Base-by-base conservation (phyloP, 2,329 filamentous ascomycete genomes). In the Neopestalotiopsis sp. region DNA sequence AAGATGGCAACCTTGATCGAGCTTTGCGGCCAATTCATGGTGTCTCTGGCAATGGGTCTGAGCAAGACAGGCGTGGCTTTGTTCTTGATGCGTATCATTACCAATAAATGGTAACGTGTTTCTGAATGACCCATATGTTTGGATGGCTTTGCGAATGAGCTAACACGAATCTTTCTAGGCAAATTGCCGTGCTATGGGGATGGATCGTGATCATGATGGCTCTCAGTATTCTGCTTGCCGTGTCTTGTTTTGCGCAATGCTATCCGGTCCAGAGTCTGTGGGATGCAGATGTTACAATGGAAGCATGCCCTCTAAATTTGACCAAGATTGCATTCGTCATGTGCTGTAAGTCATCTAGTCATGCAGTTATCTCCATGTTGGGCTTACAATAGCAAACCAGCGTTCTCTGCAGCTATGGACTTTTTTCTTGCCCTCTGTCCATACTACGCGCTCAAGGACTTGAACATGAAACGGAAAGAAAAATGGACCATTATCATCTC, bases 391-490 rank as follows among this genome's bases (percentile, higher is more conserved):
- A 5, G 30, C 3, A 4, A 28, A 28, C 13, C 12, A 73, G 71
- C 71, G 57, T 73, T 68, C 69, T 70, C 70, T 4, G 71, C 70
- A 4, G 70, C 71, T 20, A 73, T 71, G 68, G 71, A 73, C 61
- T 73, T 73, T 61, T 73, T 73, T 61, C 42, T 73, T 5, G 71
- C 71, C 13, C 66, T 66, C 38, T 73, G 70, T 42, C 70, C 71
- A 24, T 73, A 70, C 66, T 57, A 65, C 14, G 68, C 72, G 9
- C 68, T 73, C 12, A 70, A 69, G 68, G 69, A 71, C 14, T 32
- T 73, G 20, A 73, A 73, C n/a, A 73, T 73, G 69, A 67, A 66
- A 17, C 70, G 56, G 45, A 69, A 68, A 38, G 71, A 73, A n/a
- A 72, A 71, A 32, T 57, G 67, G 61, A 73, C 69, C 4, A 73